Conservation (phyloP, 768 basidiomycete genomes). For the Candolleomyces eurysporus region DNA sequence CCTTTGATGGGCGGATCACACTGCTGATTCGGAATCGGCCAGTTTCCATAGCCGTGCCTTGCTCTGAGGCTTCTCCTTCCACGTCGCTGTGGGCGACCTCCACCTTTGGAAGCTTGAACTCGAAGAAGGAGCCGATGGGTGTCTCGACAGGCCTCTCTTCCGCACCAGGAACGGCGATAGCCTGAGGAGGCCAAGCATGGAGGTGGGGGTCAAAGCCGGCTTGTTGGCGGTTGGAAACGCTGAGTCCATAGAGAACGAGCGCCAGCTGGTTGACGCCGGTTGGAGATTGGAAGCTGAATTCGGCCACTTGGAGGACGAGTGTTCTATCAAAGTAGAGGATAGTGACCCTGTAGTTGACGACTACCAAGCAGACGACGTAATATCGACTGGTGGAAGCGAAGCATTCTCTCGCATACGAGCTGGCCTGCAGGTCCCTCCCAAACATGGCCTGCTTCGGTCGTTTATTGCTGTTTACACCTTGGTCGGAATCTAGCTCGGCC, state of each 20-base stretch:
- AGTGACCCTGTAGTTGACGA: slow-evolving; percentile 15
- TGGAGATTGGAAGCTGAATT: slow-evolving; percentile 16
- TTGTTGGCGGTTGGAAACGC: neutral
- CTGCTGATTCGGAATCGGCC: too few species aligned
- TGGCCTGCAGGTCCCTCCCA: neutral
- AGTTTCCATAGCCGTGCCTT: too few species aligned
- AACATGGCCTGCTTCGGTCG: neutral
- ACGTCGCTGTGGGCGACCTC: neutral
- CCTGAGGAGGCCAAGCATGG: neutral
- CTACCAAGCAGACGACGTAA: slow-evolving; percentile 19
- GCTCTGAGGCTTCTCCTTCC: too few species aligned
- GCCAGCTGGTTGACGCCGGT: slow-evolving; percentile 15
- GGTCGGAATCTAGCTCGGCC: neutral
- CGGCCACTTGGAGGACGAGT: slow-evolving; percentile 13
- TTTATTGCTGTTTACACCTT: neutral
- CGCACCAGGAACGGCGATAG: neutral
- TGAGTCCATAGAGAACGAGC: slow-evolving; percentile 17
- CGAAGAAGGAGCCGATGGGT: neutral
- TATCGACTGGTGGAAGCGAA: slow-evolving; percentile 15
- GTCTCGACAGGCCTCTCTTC: neutral
- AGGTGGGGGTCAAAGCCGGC: slow-evolving; percentile 19
- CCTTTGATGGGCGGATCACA: neutral
- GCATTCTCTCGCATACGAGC: slow-evolving; percentile 10
- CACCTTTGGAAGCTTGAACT: neutral
- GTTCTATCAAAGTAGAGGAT: slow-evolving; percentile 28